phyloP scores from a whole-genome alignment of 495 filamentous ascomycete species.

The Aspergillus bertholletiae region DNA sequence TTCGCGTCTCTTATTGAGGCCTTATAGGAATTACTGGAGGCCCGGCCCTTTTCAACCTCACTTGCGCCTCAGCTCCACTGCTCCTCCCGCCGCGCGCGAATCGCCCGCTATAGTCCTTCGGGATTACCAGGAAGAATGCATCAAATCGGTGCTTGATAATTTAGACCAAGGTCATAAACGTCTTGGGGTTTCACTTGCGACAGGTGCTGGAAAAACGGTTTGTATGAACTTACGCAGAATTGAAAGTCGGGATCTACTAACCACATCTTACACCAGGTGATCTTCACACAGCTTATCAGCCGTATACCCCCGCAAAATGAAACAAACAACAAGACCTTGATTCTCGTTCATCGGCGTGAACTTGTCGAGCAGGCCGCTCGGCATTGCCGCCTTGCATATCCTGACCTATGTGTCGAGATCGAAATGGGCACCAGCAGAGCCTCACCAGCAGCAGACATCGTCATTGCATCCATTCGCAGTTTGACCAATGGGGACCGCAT shows the following conservation, averaged over 20 bases:
- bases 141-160: slow-evolving; percentile 74
- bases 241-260: not conserved
- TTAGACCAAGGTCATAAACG: slow-evolving; percentile 72
- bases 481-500: slow-evolving; percentile 72
- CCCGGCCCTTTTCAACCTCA: not conserved
- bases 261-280: slow-evolving; percentile 53
- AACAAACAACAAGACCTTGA: slow-evolving; percentile 72
- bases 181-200: slow-evolving; percentile 85
- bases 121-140: slow-evolving; percentile 83
- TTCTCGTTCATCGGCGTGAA: slow-evolving; percentile 87
- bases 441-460: slow-evolving; percentile 81
- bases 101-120: slow-evolving; percentile 54
- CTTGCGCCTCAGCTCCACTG: slow-evolving; percentile 29
- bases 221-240: slow-evolving; percentile 7
- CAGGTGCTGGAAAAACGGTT: slow-evolving; percentile 90
- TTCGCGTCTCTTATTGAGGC: slow-evolving; percentile 6
- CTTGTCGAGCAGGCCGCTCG: slow-evolving; percentile 91
- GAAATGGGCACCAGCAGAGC: slow-evolving; percentile 81
- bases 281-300: slow-evolving; percentile 93
- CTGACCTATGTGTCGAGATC: slow-evolving; percentile 73
- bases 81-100: slow-evolving; percentile 14
- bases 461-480: slow-evolving; percentile 84
- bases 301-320: slow-evolving; percentile 59
- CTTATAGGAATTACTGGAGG: slow-evolving; percentile 5
- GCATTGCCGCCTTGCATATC: slow-evolving; percentile 80